These are phyloP conservation scores for Cryptococcus sp. DNA, from an alignment of 1,284 basidiomycete genomes.

Conservation along the genomic window DNA sequence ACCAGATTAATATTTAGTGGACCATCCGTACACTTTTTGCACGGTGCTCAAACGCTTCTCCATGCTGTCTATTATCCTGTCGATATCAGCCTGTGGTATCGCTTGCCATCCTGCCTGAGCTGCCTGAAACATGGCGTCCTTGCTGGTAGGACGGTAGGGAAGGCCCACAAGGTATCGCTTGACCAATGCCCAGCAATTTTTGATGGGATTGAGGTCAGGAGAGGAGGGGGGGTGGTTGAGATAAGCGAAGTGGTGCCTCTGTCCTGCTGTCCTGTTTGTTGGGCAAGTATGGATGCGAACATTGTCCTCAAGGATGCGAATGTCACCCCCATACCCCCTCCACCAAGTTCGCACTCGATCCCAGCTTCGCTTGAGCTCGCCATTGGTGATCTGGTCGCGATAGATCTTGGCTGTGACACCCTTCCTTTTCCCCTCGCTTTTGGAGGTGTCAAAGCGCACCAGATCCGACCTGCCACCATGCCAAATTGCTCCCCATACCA, in stretches of 20 bases:
- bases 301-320: constrained; percentile 22
- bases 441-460: constrained; percentile 13
- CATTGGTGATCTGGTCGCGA: constrained; percentile 23
- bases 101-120: no score
- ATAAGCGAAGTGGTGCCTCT: constrained; percentile 10
- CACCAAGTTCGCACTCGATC: constrained; percentile 11
- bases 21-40: no score
- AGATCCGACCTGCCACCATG: constrained; percentile 19
- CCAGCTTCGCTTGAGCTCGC: constrained; percentile 13
- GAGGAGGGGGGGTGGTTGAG: constrained; percentile 23
- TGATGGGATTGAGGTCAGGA: constrained; percentile 30
- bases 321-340: constrained; percentile 16
- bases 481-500: no score
- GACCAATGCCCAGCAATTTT: constrained; percentile 26
- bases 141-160: constrained; percentile 10
- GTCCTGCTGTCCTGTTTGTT: constrained; percentile 4
- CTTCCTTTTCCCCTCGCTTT: constrained; percentile 14
- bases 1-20: no score
- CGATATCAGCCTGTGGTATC: no score
- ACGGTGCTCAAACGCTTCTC: no score
- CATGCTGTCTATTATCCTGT: no score
- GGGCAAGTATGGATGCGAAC: constrained; percentile 10
- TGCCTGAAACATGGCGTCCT: no score
- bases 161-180: constrained; percentile 13
- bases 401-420: constrained; percentile 23